These are phyloP conservation scores for Boletellus ananas DNA, from an alignment of 768 basidiomycete species.

Conservation along the genomic window DNA sequence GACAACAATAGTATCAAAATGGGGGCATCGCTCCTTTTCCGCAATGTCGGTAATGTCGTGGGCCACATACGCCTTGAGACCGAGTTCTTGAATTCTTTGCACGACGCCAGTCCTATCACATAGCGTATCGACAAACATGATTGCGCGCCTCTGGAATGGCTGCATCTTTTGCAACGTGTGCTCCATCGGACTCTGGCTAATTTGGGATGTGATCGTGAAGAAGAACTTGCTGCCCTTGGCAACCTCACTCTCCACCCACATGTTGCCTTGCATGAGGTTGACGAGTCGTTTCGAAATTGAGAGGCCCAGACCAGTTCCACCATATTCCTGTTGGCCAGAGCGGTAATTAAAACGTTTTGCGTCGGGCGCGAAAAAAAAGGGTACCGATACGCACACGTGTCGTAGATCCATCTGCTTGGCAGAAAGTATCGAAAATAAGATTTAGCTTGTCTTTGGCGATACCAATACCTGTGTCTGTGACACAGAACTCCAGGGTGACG, in stretches of 20 bases:
- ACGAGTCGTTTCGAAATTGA: slow-evolving; percentile 98
- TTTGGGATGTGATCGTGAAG: slow-evolving; percentile 91
- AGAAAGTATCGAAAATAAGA: slow-evolving; percentile 98
- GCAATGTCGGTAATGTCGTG: slow-evolving; percentile 78
- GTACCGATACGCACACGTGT: slow-evolving; percentile 60
- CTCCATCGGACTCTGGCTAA: slow-evolving; percentile 72
- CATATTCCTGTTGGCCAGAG: slow-evolving; percentile 68
- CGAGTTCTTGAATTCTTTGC: slow-evolving; percentile 71
- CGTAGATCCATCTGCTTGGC: slow-evolving; percentile 97
- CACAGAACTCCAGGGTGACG: slow-evolving; percentile 94
- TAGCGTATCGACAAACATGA: slow-evolving; percentile 89
- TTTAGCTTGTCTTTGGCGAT: slow-evolving; percentile 98
- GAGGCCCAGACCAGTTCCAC: slow-evolving; percentile 92
- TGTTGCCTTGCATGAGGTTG: slow-evolving; percentile 94
- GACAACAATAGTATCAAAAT: slow-evolving; percentile 94
- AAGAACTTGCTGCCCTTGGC: slow-evolving; percentile 92
- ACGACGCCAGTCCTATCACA: slow-evolving; percentile 72
- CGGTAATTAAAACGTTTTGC: slow-evolving; percentile 14
- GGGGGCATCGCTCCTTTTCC: slow-evolving; percentile 76
- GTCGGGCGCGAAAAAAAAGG: slow-evolving; percentile 7
- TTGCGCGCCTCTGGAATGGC: slow-evolving; percentile 82
- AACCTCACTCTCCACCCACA: slow-evolving; percentile 98
- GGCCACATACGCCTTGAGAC: slow-evolving; percentile 71
- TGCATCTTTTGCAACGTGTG: slow-evolving; percentile 73
- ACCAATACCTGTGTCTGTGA: slow-evolving; percentile 96